Base-by-base conservation (phyloP, 495 filamentous ascomycete genomes). In the Usnea hakonensis region DNA sequence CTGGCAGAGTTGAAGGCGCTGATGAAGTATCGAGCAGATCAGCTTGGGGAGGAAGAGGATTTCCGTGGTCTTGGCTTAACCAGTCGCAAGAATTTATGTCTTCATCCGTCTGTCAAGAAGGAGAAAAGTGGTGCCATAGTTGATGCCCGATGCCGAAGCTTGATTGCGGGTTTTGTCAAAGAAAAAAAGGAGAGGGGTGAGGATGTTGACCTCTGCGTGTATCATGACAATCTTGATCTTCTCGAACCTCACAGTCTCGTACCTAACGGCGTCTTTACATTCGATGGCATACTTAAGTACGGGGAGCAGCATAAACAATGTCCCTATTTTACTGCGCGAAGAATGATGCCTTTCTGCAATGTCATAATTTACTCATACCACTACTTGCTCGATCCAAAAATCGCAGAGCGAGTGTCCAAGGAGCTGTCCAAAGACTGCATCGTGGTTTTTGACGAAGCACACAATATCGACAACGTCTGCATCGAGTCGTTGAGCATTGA, bases 351-450 rank as follows among this genome's bases (percentile, higher is more conserved):
- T 57, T 96, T 88, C 71, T 97, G 93, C 80, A 96, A 99, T 75
- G 90, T 99, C 69, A 96, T 99, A 68, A 97, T 99, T 60, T 99
- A 97, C 73, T 97, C 94, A 11, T 99, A 97, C 70, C 94, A 99
- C 75, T 99, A 98, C 69, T 85, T 99, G 6, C 81, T 99, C 2
- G 94, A 99, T 70, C 94, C 94, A 11, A 97, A 99, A 75, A 99
- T 99, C 67, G 92, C 94, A 28, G 94, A 99, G 71, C 81, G 94
- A 56, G 94, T 99, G 4, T 97, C 95, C 1, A 90, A 89, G 72
- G 93, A 99, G 68, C 81, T 99, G 8, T 96, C 94, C 8, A 97
- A 96, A 64, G 94, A 99, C 71, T 96, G 91, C 70, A 99, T 99
- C 33, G 90, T 99, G 19, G 95, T 99, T 17, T 99, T 99, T 67